Conservation (phyloP, 2,329 filamentous ascomycete genomes). For the Xylariales sp. region DNA sequence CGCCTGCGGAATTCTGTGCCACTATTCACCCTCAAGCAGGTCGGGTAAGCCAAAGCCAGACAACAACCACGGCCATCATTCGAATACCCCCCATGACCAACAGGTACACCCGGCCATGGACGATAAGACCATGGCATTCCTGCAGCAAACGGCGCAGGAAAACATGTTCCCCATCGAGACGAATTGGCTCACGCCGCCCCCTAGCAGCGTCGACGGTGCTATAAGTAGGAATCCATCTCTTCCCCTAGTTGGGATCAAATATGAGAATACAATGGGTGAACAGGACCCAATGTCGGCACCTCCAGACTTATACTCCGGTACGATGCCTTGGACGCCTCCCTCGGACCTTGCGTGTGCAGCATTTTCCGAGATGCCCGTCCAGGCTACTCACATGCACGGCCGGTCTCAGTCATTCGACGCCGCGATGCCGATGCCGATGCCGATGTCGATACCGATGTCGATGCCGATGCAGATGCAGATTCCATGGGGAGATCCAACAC, state of each 20-base stretch:
- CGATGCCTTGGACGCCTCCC: constrained; percentile 56
- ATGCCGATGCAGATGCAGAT: constrained; percentile 49
- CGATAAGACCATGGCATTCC: constrained; percentile 50
- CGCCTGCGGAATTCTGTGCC: constrained; percentile 61
- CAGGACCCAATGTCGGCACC: constrained; percentile 45
- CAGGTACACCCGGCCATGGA: constrained; percentile 44
- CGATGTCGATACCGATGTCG: constrained; percentile 49
- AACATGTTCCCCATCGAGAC: constrained; percentile 54
- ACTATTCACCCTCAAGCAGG: constrained; percentile 64
- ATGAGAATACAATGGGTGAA: constrained; percentile 44
- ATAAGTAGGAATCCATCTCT: constrained; percentile 52
- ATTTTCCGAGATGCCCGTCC: constrained; percentile 51
- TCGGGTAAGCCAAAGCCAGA: constrained; percentile 61
- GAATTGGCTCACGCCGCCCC: constrained; percentile 55
- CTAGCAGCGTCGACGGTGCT: constrained; percentile 51
- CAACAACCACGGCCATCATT: constrained; percentile 36
- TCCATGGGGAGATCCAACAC: constrained; percentile 47
- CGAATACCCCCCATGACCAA: constrained; percentile 39
- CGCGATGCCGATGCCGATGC: constrained; percentile 46
- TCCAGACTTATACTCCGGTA: constrained; percentile 52
- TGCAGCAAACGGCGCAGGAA: constrained; percentile 43
- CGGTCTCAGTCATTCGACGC: constrained; percentile 55
- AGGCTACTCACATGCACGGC: constrained; percentile 47
- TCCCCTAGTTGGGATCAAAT: constrained; percentile 45
- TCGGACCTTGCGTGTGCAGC: constrained; percentile 51